Conservation (phyloP, 2,329 filamentous ascomycete genomes). For the Claviceps quebecensis region DNA sequence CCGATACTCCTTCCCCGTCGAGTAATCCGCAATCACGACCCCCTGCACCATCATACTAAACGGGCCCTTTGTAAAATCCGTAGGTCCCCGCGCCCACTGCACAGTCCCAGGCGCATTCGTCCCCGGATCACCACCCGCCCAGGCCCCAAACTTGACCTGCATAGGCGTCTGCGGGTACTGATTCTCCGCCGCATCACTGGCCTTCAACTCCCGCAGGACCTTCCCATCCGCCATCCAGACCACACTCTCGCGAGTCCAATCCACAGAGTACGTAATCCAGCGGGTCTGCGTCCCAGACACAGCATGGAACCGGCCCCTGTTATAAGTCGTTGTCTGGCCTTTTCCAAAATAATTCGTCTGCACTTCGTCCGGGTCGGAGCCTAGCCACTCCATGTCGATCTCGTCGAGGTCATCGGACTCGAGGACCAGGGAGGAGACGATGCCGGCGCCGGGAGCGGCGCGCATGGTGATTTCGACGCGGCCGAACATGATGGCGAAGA, state of each 20-base stretch:
- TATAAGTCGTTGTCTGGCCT: constrained; percentile 71
- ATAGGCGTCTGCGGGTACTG: constrained; percentile 95
- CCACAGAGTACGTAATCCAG: constrained; percentile 78
- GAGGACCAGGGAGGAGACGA: constrained; percentile 83
- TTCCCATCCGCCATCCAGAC: constrained; percentile 74
- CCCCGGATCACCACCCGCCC: constrained; percentile 76
- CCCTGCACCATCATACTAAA: constrained; percentile 75
- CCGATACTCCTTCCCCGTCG: constrained; percentile 70
- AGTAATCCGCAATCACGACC: constrained; percentile 75
- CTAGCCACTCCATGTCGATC: constrained; percentile 96
- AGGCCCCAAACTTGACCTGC: constrained; percentile 83
- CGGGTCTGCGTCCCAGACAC: constrained; percentile 52
- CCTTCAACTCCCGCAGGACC: constrained; percentile 61
- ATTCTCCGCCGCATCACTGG: constrained; percentile 49
- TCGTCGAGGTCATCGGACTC: constrained; percentile 89
- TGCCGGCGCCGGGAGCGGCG: constrained; percentile 74
- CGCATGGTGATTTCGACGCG: constrained; percentile 76
- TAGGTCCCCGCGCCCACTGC: constrained; percentile 74
- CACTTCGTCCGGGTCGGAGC: constrained; percentile 60
- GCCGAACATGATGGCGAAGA: constrained; percentile 99
- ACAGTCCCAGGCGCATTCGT: constrained; percentile 68
- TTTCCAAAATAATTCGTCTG: constrained; percentile 98
- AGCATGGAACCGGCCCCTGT: constrained; percentile 70
- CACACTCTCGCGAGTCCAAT: constrained; percentile 79
- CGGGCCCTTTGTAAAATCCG: constrained; percentile 70